phyloP scores from a whole-genome alignment of 257 asterid genomes.

The Verbena officinalis region DNA sequence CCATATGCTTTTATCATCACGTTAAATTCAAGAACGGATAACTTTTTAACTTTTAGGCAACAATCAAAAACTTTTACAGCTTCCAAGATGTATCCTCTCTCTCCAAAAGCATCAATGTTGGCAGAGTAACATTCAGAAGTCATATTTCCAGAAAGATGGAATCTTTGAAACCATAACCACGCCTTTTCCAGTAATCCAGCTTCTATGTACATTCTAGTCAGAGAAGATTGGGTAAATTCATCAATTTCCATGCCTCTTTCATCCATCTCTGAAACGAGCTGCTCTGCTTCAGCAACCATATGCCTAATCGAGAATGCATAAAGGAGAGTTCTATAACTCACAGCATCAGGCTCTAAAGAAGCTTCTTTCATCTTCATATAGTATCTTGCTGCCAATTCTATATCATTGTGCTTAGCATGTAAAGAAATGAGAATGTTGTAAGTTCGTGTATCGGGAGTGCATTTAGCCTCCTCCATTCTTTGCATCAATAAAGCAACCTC shows the following conservation, averaged over 20 bases:
- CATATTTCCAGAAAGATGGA: slow-evolving; percentile 78
- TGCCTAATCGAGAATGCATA: slow-evolving; percentile 83
- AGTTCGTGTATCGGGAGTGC: slow-evolving; percentile 82
- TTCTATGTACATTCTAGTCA: slow-evolving; percentile 91
- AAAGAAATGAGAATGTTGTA: slow-evolving; percentile 83
- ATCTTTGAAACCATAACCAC: slow-evolving; percentile 80
- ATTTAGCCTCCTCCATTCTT: slow-evolving; percentile 68
- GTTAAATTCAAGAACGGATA: slow-evolving; percentile 63
- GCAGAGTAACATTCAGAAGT: slow-evolving; percentile 89
- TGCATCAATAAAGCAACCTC: slow-evolving; percentile 62
- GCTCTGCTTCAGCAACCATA: slow-evolving; percentile 83
- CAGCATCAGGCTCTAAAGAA: slow-evolving; percentile 79
- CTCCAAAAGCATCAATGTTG: slow-evolving; percentile 89
- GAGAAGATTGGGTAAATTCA: slow-evolving; percentile 84
- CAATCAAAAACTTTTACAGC: slow-evolving; percentile 70
- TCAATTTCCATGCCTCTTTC: slow-evolving; percentile 69
- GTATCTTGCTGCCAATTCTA: slow-evolving; percentile 62
- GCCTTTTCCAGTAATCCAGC: slow-evolving; percentile 67
- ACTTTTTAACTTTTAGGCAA: slow-evolving; percentile 48
- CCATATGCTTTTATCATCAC: slow-evolving; percentile 98
- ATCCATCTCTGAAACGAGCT: slow-evolving; percentile 76
- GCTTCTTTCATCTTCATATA: slow-evolving; percentile 74
- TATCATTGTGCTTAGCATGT: slow-evolving; percentile 74
- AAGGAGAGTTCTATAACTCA: slow-evolving; percentile 85
- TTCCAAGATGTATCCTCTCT: slow-evolving; percentile 64